phyloP scores from a whole-genome alignment of 179 eudicot genomes.

The Heliamphora pulchella region DNA sequence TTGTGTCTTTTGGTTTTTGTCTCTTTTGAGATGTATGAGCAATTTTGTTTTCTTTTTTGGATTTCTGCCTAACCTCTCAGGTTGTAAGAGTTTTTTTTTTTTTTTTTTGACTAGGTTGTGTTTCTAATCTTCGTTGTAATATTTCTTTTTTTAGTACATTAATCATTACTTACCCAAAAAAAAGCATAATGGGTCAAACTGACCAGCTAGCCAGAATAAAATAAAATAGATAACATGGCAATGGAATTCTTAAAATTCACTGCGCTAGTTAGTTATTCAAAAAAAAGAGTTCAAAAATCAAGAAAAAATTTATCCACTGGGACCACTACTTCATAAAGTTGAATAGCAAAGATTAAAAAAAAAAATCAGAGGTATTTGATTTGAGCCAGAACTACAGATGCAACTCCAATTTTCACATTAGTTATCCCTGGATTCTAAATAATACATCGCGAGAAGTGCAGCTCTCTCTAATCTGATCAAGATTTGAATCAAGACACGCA shows the following conservation, averaged over 20 bases:
- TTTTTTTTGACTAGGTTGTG: too few species aligned
- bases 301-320: background rate
- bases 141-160: too few species aligned
- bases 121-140: too few species aligned
- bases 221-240: background rate
- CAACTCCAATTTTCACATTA: background rate
- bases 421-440: background rate
- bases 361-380: background rate
- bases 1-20: too few species aligned
- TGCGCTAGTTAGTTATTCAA: background rate
- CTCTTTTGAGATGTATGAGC: too few species aligned
- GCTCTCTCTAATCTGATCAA: background rate
- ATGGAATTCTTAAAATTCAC: background rate
- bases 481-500: background rate
- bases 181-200: background rate
- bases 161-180: too few species aligned
- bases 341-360: background rate
- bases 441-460: background rate
- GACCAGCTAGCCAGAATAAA: too few species aligned
- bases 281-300: too few species aligned
- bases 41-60: too few species aligned
- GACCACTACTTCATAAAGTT: background rate
- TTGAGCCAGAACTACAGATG: background rate
- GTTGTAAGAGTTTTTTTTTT: too few species aligned
- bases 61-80: too few species aligned